Percentiles rank a stretch among this genome's conserved stretches.
These are phyloP conservation scores for Immersiporthe knoxdaviesiana DNA, from an alignment of 2,329 filamentous ascomycete genomes.

Conservation along the genomic window DNA sequence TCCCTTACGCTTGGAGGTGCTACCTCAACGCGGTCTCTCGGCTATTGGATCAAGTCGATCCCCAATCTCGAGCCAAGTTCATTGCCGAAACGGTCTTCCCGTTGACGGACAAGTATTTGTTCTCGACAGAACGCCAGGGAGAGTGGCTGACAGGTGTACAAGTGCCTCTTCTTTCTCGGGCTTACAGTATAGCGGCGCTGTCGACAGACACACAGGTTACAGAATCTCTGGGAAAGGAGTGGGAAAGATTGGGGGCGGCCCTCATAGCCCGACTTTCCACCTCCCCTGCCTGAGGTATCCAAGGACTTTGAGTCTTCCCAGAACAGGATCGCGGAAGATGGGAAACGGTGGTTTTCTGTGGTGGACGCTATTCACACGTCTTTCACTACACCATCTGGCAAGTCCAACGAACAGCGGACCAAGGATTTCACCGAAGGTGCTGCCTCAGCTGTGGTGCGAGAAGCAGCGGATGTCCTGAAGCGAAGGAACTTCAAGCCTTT, in stretches of 20 bases:
- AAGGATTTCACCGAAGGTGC: constrained; percentile 36
- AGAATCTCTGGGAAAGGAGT: constrained; percentile 58
- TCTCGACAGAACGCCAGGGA: constrained; percentile 43
- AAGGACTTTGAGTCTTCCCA: constrained; percentile 77
- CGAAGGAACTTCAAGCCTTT: constrained; percentile 61
- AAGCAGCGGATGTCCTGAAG: constrained; percentile 47
- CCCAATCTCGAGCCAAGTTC: constrained; percentile 49
- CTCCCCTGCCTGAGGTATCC: constrained; percentile 78
- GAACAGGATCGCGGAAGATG: constrained; percentile 65
- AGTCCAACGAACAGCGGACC: constrained; percentile 30
- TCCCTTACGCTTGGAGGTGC: constrained; percentile 70
- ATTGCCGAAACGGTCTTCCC: constrained; percentile 56
- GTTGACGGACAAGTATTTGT: constrained; percentile 58
- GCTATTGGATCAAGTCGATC: constrained; percentile 51
- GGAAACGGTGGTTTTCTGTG: constrained; percentile 69
- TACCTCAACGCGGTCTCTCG: constrained; percentile 69
- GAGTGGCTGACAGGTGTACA: constrained; percentile 42
- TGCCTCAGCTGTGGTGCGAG: constrained; percentile 41
- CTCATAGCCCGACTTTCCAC: constrained; percentile 71
- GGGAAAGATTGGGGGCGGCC: constrained; percentile 62
- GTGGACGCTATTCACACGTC: constrained; percentile 48
- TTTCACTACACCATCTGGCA: constrained; percentile 30
- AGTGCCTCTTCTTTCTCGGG: constrained; percentile 48
- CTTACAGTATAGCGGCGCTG: constrained; percentile 49
- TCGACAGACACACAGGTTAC: constrained; percentile 48